Evolutionary conservation across 345 rosid genomes (phyloP), one percentile per base, ranked within the genome.

Genomic region (Turritis glabra): DNA sequence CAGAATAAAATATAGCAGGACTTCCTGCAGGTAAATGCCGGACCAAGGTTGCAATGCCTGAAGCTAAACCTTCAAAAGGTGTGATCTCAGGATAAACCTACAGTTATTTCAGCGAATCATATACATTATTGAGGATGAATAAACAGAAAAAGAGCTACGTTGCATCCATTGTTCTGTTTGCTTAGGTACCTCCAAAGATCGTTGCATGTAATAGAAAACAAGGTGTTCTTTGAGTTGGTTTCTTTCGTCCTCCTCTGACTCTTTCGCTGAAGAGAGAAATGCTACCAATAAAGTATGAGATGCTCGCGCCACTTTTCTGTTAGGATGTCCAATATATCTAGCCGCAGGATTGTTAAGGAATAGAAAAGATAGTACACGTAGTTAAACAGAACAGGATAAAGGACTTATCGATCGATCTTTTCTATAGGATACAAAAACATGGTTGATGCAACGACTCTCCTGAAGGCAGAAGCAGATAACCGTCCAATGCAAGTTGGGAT

Each of bases 61-160:
- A 85, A 81, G 99, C 99, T 90, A 95, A 83, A 50, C 97, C 97
- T 77, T 95, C 95, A 79, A 95, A 95, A 30, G 99, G 92, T 40
- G 99, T 92, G 71, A 79, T 67, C 73, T 76, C 87, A 32, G 96
- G 99, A 84, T 85, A 92, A 52, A 80, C 88, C 99, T 95, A 75
- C 57, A 79, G 33, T 75, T 69, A 56, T 11, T 64, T 7, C 64
- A 81, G 51, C 37, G 32, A 63, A 69, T 26, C 69, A 50, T 25
- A 35, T 62, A 23, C 46, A 29, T 58, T 50, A 9, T 11, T 12
- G 32, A 19, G n/a, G 48, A 26, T 53, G 29, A 68, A 57, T n/a
- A 10, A 35, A 30, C 40, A n/a, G 12, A 64, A 54, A 47, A 33
- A 55, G 33, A 76, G 52, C 59, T 71, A 48, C 7, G 12, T 4